Evolutionary conservation across 2,329 filamentous ascomycete genomes (phyloP), one percentile per base, ranked within the genome.

Genomic region (Paracorniculantispora psalliotae): DNA sequence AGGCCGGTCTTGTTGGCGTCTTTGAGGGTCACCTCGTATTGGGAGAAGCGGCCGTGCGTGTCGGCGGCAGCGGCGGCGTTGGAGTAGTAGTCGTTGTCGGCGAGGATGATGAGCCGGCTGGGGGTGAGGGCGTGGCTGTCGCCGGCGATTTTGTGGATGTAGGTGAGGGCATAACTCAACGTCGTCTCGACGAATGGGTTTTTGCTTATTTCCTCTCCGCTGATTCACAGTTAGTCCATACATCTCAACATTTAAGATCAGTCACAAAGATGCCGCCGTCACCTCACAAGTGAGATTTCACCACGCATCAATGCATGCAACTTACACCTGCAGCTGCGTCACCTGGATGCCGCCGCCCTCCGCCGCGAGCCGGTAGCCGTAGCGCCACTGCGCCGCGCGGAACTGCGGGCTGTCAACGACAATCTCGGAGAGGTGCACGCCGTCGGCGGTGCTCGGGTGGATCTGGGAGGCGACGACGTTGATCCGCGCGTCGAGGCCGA

Each of bases 81-180:
- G 4, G 94, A 97, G 79, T 97, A 99, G 81, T 99, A 99, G 77
- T 96, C 91, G 69, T 94, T 92, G 75, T 97, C 92, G 61, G 94
- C 93, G 37, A 97, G 83, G 71, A 99, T 93, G 62, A 90, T 92
- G 71, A 97, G 84, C 15, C 85, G 85, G 30, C 88, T 77, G 4
- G 92, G 84, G 15, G 81, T 81, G 68, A 94, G 85, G 69, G 75
- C 81, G 65, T 76, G 72, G 39, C 68, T 65, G 6, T 73, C 70
- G 6, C 63, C 59, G 65, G 74, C 67, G 63, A 78, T 62, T 52
- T 72, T 71, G 71, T 79, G 72, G 75, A 91, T 86, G 75, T 96
- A 97, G 58, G 89, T 94, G 66, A 97, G 82, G 58, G 85, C 90
- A 77, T 96, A 97, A 73, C 82, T 86, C 60, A 99, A 81, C 1